Base-by-base conservation (phyloP, 2,329 filamentous ascomycete genomes). In the Bretziella fagacearum region DNA sequence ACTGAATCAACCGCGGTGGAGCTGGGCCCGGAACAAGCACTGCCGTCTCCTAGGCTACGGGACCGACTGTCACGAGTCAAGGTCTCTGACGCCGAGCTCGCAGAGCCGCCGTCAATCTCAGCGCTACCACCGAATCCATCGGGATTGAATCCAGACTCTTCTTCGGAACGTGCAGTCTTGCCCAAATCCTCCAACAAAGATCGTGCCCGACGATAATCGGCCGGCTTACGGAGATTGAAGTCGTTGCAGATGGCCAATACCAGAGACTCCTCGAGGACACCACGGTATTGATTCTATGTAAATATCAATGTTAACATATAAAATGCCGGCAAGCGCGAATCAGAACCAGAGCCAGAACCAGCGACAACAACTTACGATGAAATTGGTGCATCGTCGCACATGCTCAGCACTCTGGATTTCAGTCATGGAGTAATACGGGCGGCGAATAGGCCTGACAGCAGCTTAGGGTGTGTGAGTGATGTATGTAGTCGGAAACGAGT, bases 171-270 rank as follows among this genome's bases (percentile, higher is more conserved):
- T 1, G 81, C 84, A 49, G 71, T 65, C 25, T 73, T 65, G 44
- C 80, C 81, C 11, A 95, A 63, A 1, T 63, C 60, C n/a, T 81
- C 68, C 1, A 95, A 67, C 0, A 71, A 68, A n/a, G 64, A 58
- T 25, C 71, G 70, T 2, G 79, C 75, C 7, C 66, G 63, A 2
- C 69, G 57, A 26, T 77, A 64, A 35, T 77, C 65, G 1, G 63
- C 59, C 0, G 69, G 55, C 18, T 74, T 60, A 2, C 62, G 58
- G 15, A 87, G 64, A 54, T 86, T 73, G 60, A 77, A 84, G 56
- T 96, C 89, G 45, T 67, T 74, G 4, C 77, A 67, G 43, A 95
- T 82, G 3, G 84, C 79, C 46, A 80, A 71, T 50, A 95, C 73
- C 10, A 89, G 70, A 0, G 84, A 73, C 53, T 85, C 74, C 54